Percentiles rank a stretch among this genome's conserved stretches.
Evolutionary conservation across 2,329 filamentous ascomycete genomes (phyloP).

Genomic region (Fusarium metavorans): DNA sequence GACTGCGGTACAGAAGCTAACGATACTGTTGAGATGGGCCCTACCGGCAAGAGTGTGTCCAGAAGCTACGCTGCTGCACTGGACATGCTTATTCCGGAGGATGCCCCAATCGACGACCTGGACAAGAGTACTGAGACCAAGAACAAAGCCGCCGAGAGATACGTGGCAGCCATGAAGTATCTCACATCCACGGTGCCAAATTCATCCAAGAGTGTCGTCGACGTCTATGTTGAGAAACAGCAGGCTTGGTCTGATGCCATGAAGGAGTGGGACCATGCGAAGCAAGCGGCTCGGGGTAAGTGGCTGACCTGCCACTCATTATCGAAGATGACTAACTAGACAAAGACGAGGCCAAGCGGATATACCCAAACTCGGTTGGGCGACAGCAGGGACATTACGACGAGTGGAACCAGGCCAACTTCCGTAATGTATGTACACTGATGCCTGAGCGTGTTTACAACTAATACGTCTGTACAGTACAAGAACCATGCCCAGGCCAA

Average conservation of each 20-base stretch:
- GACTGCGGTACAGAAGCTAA: background rate
- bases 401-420: background rate
- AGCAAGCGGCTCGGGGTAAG: background rate
- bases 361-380: background rate
- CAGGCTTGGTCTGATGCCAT: background rate
- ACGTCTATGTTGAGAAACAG: constrained; percentile 13
- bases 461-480: background rate
- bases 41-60: constrained; percentile 2
- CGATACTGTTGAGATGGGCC: background rate
- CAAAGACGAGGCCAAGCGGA: background rate
- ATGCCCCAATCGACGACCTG: background rate
- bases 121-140: background rate
- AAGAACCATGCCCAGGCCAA: constrained; percentile 13
- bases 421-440: background rate
- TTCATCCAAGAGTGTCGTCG: background rate
- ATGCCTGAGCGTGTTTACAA: background rate
- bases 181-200: background rate
- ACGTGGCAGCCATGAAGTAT: background rate
- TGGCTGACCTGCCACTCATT: background rate
- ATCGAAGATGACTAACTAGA: background rate
- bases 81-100: background rate
- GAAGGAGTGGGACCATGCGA: background rate
- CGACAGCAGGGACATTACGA: background rate
- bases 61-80: constrained; percentile 1
- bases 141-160: background rate